Evolutionary conservation across 1,284 basidiomycete species (phyloP), one percentile per base, ranked within the genome.

Genomic region (Apiotrichum montevideense): DNA sequence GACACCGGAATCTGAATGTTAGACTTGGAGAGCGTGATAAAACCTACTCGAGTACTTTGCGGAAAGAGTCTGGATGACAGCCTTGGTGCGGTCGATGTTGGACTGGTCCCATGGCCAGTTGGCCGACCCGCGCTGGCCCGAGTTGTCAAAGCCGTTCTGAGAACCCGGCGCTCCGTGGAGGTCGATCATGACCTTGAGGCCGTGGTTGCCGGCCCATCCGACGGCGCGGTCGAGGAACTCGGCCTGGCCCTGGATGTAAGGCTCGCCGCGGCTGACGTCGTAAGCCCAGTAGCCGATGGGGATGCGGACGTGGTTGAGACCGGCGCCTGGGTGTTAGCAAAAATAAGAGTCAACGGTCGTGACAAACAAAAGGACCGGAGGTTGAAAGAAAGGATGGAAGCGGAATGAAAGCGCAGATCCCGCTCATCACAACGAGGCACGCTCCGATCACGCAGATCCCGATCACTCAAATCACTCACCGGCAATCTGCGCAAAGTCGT

Each of bases 201-300:
- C 83, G 66, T 90, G 76, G 35, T 84, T 82, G 21, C 78, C 69
- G 4, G 90, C 90, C 93, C 93, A 96, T 2, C 72, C 76, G 44
- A 90, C 82, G 0, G 90, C 92, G 52, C 73, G 67, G 59, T 79
- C 75, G 33, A 82, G 76, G 68, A 80, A 78, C 4, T 39, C 66
- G 39, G 59, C 58, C 50, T 83, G 81, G 14, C 62, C 62, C 21
- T 54, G 51, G 46, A 54, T 42, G 52, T 84, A 96, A 0, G 90
- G 91, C 68, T 95, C 66, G 77, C 86, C 90, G 4, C 78, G 78
- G 14, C 82, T 82, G 29, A 88, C 84, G 53, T 93, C 88, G 64
- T 89, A 91, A 1, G 92, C 92, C 93, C 93, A 96, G 53, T 87
- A 72, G 13, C 72, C 72, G 61, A 96, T 88, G 3, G 92, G 92